Conservation (phyloP, 495 filamentous ascomycete genomes). For the Penicillium dipodomyicola region DNA sequence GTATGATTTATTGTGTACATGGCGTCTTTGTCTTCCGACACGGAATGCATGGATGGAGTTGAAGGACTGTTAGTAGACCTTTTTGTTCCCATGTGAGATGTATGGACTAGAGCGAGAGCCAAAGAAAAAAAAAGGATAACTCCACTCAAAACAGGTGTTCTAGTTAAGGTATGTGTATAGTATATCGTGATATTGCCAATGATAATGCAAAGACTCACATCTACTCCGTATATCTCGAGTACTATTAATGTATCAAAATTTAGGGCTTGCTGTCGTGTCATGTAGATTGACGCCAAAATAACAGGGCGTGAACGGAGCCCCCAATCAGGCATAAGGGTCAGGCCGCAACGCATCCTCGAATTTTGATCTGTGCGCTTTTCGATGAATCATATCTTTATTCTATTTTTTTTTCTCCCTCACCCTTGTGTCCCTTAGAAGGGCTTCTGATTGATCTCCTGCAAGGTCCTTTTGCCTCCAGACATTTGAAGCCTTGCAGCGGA, state of each 20-base stretch:
- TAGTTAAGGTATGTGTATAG: background rate
- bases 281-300: constrained; percentile 8
- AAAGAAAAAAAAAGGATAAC: constrained; percentile 7
- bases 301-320: constrained; percentile 10
- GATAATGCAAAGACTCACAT: background rate
- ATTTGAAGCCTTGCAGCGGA: constrained; percentile 32
- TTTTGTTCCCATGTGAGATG: constrained; percentile 9
- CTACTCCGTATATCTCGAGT: background rate
- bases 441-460: constrained; percentile 28
- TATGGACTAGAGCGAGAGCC: constrained; percentile 8
- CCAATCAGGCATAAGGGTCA: constrained; percentile 35
- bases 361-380: constrained; percentile 29
- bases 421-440: constrained; percentile 11
- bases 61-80: constrained; percentile 12
- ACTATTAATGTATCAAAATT: background rate
- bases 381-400: constrained; percentile 28
- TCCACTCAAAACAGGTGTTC: constrained; percentile 5
- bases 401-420: constrained; percentile 4
- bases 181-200: background rate
- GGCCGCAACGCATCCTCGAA: constrained; percentile 31
- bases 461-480: constrained; percentile 29
- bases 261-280: constrained; percentile 1
- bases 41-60: constrained; percentile 17
- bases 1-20: constrained; percentile 27
- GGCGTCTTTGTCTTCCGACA: constrained; percentile 15